These are phyloP conservation scores for Akanthomyces dipterigenus DNA, from an alignment of 2,329 filamentous ascomycete species.

Conservation along the genomic window DNA sequence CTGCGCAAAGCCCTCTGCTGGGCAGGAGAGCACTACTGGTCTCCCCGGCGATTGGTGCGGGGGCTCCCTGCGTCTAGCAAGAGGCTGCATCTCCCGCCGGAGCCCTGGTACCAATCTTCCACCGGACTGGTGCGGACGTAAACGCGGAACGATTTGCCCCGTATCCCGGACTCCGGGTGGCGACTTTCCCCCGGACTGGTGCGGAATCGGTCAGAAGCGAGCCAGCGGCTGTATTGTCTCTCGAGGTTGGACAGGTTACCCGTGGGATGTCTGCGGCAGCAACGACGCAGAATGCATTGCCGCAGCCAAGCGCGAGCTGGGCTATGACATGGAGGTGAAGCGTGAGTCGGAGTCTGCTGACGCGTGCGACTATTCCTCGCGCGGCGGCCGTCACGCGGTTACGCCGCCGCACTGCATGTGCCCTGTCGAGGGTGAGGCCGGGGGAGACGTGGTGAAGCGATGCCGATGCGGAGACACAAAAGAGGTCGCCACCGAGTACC, in stretches of 20 bases:
- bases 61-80: background rate
- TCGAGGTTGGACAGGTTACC: background rate
- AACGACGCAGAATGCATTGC: background rate
- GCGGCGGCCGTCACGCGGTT: background rate
- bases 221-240: background rate
- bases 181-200: background rate
- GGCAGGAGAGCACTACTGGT: too few relatives aligned
- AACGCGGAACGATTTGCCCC: background rate
- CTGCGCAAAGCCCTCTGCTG: background rate
- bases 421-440: background rate
- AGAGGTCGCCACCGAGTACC: background rate
- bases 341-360: background rate
- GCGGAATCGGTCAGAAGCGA: background rate
- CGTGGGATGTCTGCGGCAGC: background rate
- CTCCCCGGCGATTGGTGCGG: background rate
- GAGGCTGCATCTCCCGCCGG: too few relatives aligned
- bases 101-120: too few relatives aligned
- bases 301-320: background rate
- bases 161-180: background rate
- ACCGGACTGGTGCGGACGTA: background rate
- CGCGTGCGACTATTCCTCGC: background rate
- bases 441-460: background rate
- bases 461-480: background rate
- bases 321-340: background rate
- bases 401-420: background rate